Conservation (phyloP, 1,284 basidiomycete genomes). For the Austropuccinia psidii region DNA sequence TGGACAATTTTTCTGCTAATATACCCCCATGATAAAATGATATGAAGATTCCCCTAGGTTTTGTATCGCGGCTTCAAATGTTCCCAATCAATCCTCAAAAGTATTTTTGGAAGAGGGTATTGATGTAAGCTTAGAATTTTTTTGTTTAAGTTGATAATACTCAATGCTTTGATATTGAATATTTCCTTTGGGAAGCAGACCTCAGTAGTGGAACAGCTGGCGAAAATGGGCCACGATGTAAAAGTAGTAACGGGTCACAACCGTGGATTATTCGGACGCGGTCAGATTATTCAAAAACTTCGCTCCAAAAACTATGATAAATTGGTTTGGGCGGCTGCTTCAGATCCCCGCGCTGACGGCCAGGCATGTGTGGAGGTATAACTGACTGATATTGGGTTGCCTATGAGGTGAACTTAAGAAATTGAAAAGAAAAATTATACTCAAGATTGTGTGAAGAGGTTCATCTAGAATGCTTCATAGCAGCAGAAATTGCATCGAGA, state of each 20-base stretch:
- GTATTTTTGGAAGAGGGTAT: constrained; percentile 85
- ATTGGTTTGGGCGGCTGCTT: constrained; percentile 74
- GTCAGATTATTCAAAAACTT: constrained; percentile 52
- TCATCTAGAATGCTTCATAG: no score
- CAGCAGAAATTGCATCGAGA: no score
- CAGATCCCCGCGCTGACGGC: constrained; percentile 66
- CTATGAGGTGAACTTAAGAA: no score
- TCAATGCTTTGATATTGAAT: neutral
- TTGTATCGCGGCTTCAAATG: constrained; percentile 74
- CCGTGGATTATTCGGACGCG: constrained; percentile 75
- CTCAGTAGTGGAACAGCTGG: constrained; percentile 43
- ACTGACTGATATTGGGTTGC: no score
- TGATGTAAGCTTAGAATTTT: constrained; percentile 51
- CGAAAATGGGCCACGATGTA: constrained; percentile 79
- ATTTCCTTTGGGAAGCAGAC: neutral
- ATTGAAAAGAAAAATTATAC: no score
- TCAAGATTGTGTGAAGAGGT: no score
- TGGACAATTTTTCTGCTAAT: neutral
- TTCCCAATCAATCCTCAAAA: constrained; percentile 66
- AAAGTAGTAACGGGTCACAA: constrained; percentile 58
- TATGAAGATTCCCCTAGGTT: constrained; percentile 89
- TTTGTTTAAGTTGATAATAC: neutral
- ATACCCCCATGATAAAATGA: constrained; percentile 60
- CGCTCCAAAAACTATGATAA: neutral
- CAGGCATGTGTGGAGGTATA: constrained; percentile 43